Conservation (phyloP, 2,329 filamentous ascomycete genomes). For the Pseudogymnoascus sp. region DNA sequence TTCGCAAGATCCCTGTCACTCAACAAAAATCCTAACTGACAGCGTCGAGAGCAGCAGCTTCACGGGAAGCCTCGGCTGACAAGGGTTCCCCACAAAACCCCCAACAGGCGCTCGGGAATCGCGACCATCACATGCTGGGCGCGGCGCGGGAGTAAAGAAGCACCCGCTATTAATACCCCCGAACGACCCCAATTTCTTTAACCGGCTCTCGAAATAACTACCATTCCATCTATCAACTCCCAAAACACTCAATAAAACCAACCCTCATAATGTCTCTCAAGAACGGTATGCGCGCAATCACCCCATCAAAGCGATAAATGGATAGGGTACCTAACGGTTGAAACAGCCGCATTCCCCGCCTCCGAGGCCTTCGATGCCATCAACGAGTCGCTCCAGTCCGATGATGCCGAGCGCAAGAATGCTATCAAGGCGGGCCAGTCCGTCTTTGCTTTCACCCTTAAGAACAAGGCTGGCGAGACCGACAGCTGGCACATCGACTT, state of each 20-base stretch:
- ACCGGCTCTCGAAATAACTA: neutral
- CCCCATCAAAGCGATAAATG: neutral
- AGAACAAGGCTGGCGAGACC: constrained; percentile 73
- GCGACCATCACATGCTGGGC: neutral
- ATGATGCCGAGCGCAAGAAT: constrained; percentile 69
- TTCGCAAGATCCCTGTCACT: neutral
- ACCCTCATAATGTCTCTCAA: constrained; percentile 56
- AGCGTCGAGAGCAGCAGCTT: neutral
- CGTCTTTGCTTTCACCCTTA: constrained; percentile 85
- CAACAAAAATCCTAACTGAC: neutral
- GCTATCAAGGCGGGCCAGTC: constrained; percentile 84
- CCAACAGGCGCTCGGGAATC: neutral
- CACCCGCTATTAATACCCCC: neutral
- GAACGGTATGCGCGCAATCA: constrained; percentile 46
- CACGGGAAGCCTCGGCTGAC: neutral
- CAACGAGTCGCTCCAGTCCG: constrained; percentile 58
- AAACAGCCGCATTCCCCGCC: constrained; percentile 71
- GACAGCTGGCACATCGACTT: constrained; percentile 93
- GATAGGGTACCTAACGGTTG: constrained; percentile 6
- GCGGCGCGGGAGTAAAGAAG: neutral
- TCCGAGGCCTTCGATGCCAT: constrained; percentile 90
- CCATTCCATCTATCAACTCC: neutral
- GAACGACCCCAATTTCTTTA: neutral
- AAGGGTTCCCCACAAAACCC: constrained; percentile 6
- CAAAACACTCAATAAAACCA: neutral